These are phyloP conservation scores for Diospyros lotus DNA, from an alignment of 148 eudicot genomes.

Conservation along the genomic window DNA sequence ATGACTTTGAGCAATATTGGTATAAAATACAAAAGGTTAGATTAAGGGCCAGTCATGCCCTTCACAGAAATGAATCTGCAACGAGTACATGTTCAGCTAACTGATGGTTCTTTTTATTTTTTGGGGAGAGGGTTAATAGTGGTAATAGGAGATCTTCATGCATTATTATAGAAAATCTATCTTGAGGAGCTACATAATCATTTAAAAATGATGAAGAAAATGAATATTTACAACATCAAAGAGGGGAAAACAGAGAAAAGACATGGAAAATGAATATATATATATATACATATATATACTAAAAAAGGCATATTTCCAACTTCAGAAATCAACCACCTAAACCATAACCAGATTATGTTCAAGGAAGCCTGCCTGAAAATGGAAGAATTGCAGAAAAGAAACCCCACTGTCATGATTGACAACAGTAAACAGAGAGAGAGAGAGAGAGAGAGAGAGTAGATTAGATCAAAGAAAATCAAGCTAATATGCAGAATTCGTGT, in stretches of 20 bases:
- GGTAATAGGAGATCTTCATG: too few species aligned
- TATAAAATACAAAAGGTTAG: neutral
- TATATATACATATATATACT: too few species aligned
- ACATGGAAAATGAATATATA: neutral
- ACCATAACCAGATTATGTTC: constrained; percentile 1
- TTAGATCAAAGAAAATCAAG: neutral
- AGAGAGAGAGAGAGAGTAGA: neutral
- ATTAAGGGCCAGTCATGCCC: neutral
- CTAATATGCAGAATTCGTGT: neutral
- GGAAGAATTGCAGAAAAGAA: neutral
- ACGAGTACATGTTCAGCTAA: neutral
- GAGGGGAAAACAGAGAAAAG: neutral
- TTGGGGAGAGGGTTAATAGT: neutral
- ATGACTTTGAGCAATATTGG: neutral
- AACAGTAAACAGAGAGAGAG: neutral
- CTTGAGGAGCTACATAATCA: neutral
- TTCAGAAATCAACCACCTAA: neutral
- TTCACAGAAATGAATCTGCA: neutral
- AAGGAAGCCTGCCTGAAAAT: neutral
- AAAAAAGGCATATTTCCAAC: neutral
- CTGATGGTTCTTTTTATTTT: neutral
- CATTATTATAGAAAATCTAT: neutral
- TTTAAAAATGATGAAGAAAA: neutral
- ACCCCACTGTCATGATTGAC: neutral
- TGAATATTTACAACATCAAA: neutral